These are phyloP conservation scores for Boletus bicolor DNA, from an alignment of 768 basidiomycete genomes.

Conservation along the genomic window DNA sequence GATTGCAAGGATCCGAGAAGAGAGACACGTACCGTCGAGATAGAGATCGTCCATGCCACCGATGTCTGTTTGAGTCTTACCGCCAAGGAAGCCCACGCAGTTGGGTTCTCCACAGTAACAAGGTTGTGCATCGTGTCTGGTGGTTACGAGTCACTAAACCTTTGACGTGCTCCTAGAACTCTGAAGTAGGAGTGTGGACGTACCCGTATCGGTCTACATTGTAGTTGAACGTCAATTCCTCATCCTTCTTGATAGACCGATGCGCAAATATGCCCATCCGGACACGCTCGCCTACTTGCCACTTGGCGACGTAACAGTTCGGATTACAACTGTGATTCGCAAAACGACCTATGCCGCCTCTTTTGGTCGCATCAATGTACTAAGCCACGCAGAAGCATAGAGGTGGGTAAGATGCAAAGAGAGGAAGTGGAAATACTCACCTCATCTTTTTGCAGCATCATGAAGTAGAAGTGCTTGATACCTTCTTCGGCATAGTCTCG, in stretches of 20 bases:
- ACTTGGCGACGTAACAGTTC: conserved; percentile 97
- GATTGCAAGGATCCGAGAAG: not conserved
- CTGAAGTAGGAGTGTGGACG: conserved; percentile 24
- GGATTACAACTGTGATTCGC: conserved; percentile 98
- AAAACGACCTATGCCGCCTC: conserved; percentile 94
- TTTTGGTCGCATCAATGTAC: conserved; percentile 98
- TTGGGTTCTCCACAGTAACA: conserved; percentile 96
- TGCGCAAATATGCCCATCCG: conserved; percentile 99
- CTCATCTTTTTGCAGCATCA: conserved; percentile 99
- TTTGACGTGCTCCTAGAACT: not conserved
- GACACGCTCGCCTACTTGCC: conserved; percentile 86
- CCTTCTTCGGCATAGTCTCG: conserved; percentile 89
- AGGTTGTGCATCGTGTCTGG: conserved; percentile 86
- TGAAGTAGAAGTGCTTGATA: conserved; percentile 97
- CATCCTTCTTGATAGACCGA: conserved; percentile 66
- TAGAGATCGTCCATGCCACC: conserved; percentile 93
- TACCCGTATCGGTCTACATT: conserved; percentile 99
- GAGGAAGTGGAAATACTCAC: conserved; percentile 41
- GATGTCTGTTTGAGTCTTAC: conserved; percentile 97
- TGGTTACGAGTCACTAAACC: not conserved
- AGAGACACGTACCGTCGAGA: conserved; percentile 65
- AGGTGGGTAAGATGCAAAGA: not conserved
- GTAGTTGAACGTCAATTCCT: conserved; percentile 98
- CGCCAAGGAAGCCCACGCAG: conserved; percentile 94
- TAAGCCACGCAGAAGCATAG: conserved; percentile 25